Conservation (phyloP, 2,329 filamentous ascomycete genomes). For the Monilinia polystroma region DNA sequence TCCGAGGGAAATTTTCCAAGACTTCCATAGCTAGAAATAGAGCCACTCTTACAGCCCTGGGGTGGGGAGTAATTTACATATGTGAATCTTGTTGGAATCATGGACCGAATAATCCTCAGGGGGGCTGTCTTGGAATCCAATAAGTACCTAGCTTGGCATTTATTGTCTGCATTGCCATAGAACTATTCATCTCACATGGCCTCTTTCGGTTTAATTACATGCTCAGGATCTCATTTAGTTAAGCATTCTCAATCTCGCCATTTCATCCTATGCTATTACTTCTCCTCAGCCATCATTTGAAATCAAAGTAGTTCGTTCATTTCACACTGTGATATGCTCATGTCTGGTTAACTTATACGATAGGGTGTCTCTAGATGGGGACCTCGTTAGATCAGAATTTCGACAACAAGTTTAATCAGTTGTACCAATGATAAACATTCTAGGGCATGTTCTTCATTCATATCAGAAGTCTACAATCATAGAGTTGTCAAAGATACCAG, state of each 20-base stretch:
- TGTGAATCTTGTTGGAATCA: background rate
- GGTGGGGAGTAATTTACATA: background rate
- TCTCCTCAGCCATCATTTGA: background rate
- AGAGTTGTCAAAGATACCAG: background rate
- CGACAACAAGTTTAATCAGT: background rate
- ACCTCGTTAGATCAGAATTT: background rate
- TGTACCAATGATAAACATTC: background rate
- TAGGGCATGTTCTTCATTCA: background rate
- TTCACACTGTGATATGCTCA: too few species aligned
- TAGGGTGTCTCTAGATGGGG: background rate
- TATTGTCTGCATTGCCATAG: background rate
- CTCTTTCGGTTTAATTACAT: background rate
- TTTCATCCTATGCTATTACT: too few species aligned
- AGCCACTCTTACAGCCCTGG: background rate
- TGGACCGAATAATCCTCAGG: background rate
- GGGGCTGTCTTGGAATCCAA: background rate
- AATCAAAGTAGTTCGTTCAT: background rate
- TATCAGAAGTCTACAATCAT: background rate
- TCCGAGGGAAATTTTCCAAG: background rate
- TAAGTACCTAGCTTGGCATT: constrained; percentile 1
- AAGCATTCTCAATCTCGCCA: too few species aligned
- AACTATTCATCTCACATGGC: background rate
- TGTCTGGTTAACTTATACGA: too few species aligned
- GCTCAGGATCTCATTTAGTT: too few species aligned
- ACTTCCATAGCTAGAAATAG: background rate